Base-by-base conservation (phyloP, 129 eudicot species). In the Tagetes patula region DNA sequence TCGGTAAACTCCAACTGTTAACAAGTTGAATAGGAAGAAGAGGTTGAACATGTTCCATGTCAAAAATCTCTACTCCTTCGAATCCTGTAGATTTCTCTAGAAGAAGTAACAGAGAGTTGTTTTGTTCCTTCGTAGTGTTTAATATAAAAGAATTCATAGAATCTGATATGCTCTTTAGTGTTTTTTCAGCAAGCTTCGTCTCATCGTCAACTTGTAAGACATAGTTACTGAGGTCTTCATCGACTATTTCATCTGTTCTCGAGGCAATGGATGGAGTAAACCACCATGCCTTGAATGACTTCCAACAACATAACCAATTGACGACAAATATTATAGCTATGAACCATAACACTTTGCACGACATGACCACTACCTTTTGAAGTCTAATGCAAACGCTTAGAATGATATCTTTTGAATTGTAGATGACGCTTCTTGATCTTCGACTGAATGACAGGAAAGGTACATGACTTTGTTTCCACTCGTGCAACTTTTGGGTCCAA, bases 401-500 rank as follows among this genome's bases (percentile, higher is more conserved):
- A 63, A 70, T 13, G 8, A 12, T 3, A 38, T 38, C 10, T 47
- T 70, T 70, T 5, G 36, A 54, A 8, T 10, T 53, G 11, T 30
- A 36, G 43, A 81, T 1, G 1, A 54, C 1, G 31, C 8, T 40
- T 54, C 11, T 56, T 41, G 74, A 71, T 65, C 67, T 72, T 3
- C 9, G 70, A 9, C 55, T 43, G 1, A 33, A 32, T 20, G 56
- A 50, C 42, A 20, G 49, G 54, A 65, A 54, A 11, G 55, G n/a
- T 12, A 65, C 0, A 38, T 27, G 65, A 6, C 12, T 71, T 30
- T 64, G 52, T 75, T 70, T 81, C 84, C 81, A 70, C 20, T 46
- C 75, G 6, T n/a, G 39, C 34, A 81, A 46, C 54, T 9, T 77
- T 60, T 82, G 69, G 8, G 50, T 82, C 79, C 79, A 82, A n/a